Base-by-base conservation (phyloP, 225 moss, liverwort and hornwort species). In the Physcomitrellopsis africana region DNA sequence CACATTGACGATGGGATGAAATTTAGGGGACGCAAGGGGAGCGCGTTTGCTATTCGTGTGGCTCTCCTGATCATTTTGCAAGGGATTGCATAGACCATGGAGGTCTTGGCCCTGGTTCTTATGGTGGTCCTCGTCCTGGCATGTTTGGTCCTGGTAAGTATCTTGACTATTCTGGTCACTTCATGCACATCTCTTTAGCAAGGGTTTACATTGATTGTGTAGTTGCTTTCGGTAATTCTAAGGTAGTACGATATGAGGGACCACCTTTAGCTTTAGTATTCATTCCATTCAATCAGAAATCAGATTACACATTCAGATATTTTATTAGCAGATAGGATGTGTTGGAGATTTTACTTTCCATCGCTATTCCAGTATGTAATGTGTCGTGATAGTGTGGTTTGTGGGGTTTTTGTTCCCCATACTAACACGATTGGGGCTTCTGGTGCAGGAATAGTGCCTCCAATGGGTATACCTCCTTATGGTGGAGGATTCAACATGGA, bases 11-110 rank as follows among this genome's bases (percentile, higher is more conserved):
- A 9, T 24, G 22, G 1, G 9, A 22, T 20, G 24, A 57, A 22
- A 56, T 68, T 8, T 63, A 84, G 85, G 85, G 85, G 76, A 85
- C 83, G 82, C 92, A 94, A 83, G 91, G 82, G 68, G 96, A 97
- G 77, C 86, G 96, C 58, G 89, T 91, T 51, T 97, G 96, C 81
- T 94, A 85, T 65, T 83, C 94, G 59, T 97, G 96, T 75, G 96
- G 96, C 60, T 97, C 96, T 72, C 96, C 94, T 19, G 96, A 97
- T 61, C 96, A 97, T 73, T 72, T 97, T 69, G 96, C 94, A 17
- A 92, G 94, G 71, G 94, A 97, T 77, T 97, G 96, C 62, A 72
- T 90, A 67, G 92, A 97, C 37, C 92, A 89, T 80, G 88, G 89
- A 59, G 92, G 89, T 79, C 86, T 4, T 29, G 29, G 29, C 29